Percentiles rank a stretch among this genome's conserved stretches.
phyloP scores from a whole-genome alignment of 345 rosid species.

The Citrus maxima region DNA sequence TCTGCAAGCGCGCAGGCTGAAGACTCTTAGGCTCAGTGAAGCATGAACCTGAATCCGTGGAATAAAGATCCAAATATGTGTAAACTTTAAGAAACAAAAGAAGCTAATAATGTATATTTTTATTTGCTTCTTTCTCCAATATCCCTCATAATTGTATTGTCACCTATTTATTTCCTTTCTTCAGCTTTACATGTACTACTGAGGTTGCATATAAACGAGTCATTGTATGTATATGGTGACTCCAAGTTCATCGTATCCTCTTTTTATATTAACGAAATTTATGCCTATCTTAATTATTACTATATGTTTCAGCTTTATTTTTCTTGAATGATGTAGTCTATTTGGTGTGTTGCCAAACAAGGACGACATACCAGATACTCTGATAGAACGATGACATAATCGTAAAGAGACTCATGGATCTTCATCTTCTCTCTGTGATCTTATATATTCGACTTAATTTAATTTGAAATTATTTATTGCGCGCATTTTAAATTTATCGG shows the following conservation, averaged over 20 bases:
- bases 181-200: background rate
- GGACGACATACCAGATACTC: background rate
- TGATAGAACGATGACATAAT: background rate
- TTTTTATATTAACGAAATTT: background rate
- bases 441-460: background rate
- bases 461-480: too few species aligned
- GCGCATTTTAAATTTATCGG: too few species aligned
- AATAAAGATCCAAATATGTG: constrained; percentile 8
- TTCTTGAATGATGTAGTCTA: too few species aligned
- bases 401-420: background rate
- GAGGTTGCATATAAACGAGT: background rate
- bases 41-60: constrained; percentile 1
- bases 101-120: background rate
- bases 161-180: background rate
- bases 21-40: constrained; percentile 34
- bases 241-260: background rate
- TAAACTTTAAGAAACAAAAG: background rate
- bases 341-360: background rate
- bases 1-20: constrained; percentile 27
- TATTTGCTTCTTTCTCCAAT: background rate
- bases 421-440: background rate
- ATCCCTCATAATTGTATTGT: constrained; percentile 1
- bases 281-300: background rate
- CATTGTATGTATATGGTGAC: background rate
- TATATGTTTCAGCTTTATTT: background rate